Base-by-base conservation (phyloP, 495 filamentous ascomycete genomes). In the Neurospora discreta region DNA sequence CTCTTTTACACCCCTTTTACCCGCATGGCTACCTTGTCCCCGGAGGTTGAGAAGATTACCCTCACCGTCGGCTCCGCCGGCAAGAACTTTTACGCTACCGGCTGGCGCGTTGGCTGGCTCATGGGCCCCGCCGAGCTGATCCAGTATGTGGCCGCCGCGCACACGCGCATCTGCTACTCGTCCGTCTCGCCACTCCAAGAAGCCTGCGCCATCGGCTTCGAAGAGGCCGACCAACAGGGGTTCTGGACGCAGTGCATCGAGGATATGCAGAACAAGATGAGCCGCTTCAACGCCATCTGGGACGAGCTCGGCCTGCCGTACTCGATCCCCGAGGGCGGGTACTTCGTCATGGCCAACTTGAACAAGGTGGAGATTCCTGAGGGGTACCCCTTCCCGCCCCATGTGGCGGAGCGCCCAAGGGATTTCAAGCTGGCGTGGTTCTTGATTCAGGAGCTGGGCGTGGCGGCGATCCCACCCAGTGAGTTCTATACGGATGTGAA, bases 391-490 rank as follows among this genome's bases (percentile, higher is more conserved):
- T 98, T 98, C 85, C 95, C 95, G 5, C 84, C 91, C 0, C 92
- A 97, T 80, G 94, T 99, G 7, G 90, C 91, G 36, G 88, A 85
- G 69, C 88, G 95, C 13, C 91, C 95, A 40, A 86, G 95, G 41
- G 95, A 99, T 82, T 99, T 97, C 84, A 91, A 96, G 83, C 85
- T 99, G 39, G 87, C 88, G 42, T 99, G 95, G 95, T 98, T 97
- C 82, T 81, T 97, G 74, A 99, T 99, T 79, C 93, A 92, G 80
- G 95, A 98, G 84, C 84, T 98, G 68, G 95, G 95, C 6, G 93
- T 99, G 3, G 95, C 95, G 7, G 93, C 94, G 2, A 99, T 99
- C 74, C 95, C 95, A 3, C 95, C 95, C 0, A 97, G 92, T 0
- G 95, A 99, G 81, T 99, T 99, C 80, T 98, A 98, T 76, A 97